These are phyloP conservation scores for Pseudogymnoascus sp. DNA, from an alignment of 2,329 filamentous ascomycete species.

Conservation along the genomic window DNA sequence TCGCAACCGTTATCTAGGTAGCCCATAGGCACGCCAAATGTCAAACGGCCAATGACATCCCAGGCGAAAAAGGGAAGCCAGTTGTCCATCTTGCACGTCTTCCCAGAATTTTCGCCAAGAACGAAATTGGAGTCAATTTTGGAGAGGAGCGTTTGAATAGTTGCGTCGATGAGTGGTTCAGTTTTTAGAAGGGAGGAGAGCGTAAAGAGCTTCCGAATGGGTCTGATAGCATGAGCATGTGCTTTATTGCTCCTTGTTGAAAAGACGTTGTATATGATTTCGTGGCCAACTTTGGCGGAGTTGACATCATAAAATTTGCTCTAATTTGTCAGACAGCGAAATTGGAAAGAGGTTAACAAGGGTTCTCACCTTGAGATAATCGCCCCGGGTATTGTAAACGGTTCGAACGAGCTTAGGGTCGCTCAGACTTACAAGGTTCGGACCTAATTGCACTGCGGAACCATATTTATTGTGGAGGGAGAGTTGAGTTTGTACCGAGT, in stretches of 20 bases:
- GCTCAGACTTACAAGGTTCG: slow-evolving; percentile 22
- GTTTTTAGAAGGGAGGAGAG: slow-evolving; percentile 15
- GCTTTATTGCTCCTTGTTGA: slow-evolving; percentile 16
- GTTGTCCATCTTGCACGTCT: slow-evolving; percentile 32
- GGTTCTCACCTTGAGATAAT: slow-evolving; percentile 18
- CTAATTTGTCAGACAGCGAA: slow-evolving; percentile 8
- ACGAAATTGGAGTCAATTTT: slow-evolving; percentile 31
- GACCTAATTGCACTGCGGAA: slow-evolving; percentile 20
- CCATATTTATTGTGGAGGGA: slow-evolving; percentile 21
- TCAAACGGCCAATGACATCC: slow-evolving; percentile 35
- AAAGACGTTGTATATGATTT: slow-evolving; percentile 20
- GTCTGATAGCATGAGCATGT: slow-evolving; percentile 16
- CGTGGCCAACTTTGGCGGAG: slow-evolving; percentile 16
- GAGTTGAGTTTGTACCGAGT: slow-evolving; percentile 15
- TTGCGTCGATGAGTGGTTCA: slow-evolving; percentile 27
- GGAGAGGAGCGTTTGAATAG: slow-evolving; percentile 27
- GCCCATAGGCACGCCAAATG: slow-evolving; percentile 34
- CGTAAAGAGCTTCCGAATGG: slow-evolving; percentile 25
- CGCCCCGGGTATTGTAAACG: slow-evolving; percentile 16
- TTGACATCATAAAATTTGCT: slow-evolving; percentile 21
- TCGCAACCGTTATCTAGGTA: slow-evolving; percentile 32
- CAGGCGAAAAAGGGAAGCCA: slow-evolving; percentile 36
- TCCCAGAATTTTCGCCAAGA: slow-evolving; percentile 19
- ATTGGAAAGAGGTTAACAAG: neutral
- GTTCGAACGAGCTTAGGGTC: slow-evolving; percentile 17